These are phyloP conservation scores for Penicillium paradoxum DNA, from an alignment of 495 filamentous ascomycete species.

Conservation along the genomic window DNA sequence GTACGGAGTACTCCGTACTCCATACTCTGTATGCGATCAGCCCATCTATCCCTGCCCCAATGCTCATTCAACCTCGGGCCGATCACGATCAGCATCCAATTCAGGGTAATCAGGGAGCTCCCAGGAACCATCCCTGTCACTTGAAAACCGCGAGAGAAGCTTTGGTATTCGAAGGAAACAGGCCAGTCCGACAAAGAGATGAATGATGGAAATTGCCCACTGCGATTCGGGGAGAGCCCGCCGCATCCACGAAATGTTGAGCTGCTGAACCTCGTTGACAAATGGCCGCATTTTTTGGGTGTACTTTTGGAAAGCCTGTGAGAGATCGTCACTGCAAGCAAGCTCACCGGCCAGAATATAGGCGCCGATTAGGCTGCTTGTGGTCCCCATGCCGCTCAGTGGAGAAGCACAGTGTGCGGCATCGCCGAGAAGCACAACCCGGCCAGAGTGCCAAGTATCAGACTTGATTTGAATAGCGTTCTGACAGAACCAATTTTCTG, in stretches of 20 bases:
- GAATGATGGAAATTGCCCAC: conserved; percentile 24
- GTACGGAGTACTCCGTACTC: too few relatives aligned
- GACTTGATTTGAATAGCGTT: conserved; percentile 37
- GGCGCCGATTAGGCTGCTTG: conserved; percentile 41
- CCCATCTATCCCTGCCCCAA: not conserved
- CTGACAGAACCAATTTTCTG: conserved; percentile 48
- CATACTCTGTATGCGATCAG: too few relatives aligned
- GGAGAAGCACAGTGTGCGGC: conserved; percentile 49
- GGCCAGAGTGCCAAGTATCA: conserved; percentile 40
- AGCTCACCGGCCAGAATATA: conserved; percentile 54
- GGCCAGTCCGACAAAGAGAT: conserved; percentile 10
- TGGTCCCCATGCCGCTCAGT: conserved; percentile 48
- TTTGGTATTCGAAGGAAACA: conserved; percentile 25
- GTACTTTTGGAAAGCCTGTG: conserved; percentile 25
- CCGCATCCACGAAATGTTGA: conserved; percentile 13
- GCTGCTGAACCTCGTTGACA: conserved; percentile 26
- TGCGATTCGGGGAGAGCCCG: conserved; percentile 15
- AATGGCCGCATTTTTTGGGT: conserved; percentile 25
- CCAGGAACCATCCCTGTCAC: conserved; percentile 21
- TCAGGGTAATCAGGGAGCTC: conserved; percentile 25
- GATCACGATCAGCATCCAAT: not conserved
- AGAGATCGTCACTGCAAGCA: conserved; percentile 17
- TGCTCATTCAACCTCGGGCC: not conserved
- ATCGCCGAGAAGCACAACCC: conserved; percentile 52
- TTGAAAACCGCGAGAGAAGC: conserved; percentile 14